phyloP scores from a whole-genome alignment of 2,329 filamentous ascomycete genomes.

The Cordyceps tenuipes region DNA sequence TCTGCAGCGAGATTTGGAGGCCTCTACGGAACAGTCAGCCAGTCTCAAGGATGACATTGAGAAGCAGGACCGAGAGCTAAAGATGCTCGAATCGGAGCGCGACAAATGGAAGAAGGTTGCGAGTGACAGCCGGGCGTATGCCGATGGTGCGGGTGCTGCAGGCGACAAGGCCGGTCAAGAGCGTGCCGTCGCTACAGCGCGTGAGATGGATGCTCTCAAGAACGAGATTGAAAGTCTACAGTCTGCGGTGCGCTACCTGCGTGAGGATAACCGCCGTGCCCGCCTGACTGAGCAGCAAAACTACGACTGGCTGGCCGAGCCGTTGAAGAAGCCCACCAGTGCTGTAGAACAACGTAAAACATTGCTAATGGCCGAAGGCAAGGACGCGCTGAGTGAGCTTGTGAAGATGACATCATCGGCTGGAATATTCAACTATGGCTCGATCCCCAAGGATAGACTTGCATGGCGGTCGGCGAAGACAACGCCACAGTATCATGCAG shows the following conservation, averaged over 20 bases:
- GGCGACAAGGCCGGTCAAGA: slow-evolving; percentile 53
- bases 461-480: slow-evolving; percentile 57
- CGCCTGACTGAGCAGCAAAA: slow-evolving; percentile 47
- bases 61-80: slow-evolving; percentile 59
- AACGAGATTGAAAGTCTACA: slow-evolving; percentile 58
- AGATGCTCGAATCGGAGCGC: slow-evolving; percentile 54
- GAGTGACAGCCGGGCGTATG: slow-evolving; percentile 49
- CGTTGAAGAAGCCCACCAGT: slow-evolving; percentile 41
- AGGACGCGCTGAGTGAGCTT: slow-evolving; percentile 56
- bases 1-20: slow-evolving; percentile 52
- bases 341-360: slow-evolving; percentile 40
- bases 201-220: slow-evolving; percentile 65
- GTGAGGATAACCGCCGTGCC: slow-evolving; percentile 57
- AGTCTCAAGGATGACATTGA: slow-evolving; percentile 56
- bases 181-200: slow-evolving; percentile 59
- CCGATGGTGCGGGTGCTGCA: slow-evolving; percentile 42
- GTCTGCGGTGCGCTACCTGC: slow-evolving; percentile 57
- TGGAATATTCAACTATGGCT: slow-evolving; percentile 50
- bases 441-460: slow-evolving; percentile 49
- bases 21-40: slow-evolving; percentile 40
- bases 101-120: slow-evolving; percentile 66
- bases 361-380: slow-evolving; percentile 51
- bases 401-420: slow-evolving; percentile 51
- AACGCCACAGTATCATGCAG: slow-evolving; percentile 59
- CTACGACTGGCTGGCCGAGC: slow-evolving; percentile 54